These are phyloP conservation scores for Globisporangium acanthophoron DNA, from an alignment of 352 stramenopile species.

Conservation along the genomic window DNA sequence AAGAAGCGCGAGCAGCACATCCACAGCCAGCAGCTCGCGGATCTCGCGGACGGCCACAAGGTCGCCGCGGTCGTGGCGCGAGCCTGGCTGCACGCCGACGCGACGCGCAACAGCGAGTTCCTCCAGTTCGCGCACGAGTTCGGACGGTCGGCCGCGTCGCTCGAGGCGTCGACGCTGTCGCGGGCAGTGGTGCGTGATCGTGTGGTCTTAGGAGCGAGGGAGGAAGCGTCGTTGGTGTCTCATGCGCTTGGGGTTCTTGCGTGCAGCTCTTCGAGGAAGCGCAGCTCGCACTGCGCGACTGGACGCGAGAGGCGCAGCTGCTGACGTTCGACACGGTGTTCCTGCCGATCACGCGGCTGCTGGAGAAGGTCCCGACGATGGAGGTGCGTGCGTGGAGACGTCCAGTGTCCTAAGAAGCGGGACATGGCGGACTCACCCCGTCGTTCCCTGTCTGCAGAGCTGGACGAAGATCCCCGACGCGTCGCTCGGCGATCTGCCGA, in stretches of 20 bases:
- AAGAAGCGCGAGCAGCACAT: slow-evolving; percentile 23
- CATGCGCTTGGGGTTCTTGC: neutral
- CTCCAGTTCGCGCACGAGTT: slow-evolving; percentile 47
- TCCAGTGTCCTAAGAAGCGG: too few species aligned
- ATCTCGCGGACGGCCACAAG: slow-evolving; percentile 34
- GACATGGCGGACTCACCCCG: neutral
- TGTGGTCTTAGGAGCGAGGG: neutral
- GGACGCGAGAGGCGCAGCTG: slow-evolving; percentile 50
- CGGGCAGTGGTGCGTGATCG: slow-evolving; percentile 8
- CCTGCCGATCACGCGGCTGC: slow-evolving; percentile 41
- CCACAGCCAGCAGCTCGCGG: slow-evolving; percentile 16
- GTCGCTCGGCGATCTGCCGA: slow-evolving; percentile 49
- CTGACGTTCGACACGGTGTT: slow-evolving; percentile 78
- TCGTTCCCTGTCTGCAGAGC: slow-evolving; percentile 17
- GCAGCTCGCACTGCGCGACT: slow-evolving; percentile 33
- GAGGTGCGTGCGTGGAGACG: slow-evolving; percentile 19
- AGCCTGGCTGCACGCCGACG: slow-evolving; percentile 47
- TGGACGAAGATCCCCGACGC: slow-evolving; percentile 46
- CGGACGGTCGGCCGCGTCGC: neutral
- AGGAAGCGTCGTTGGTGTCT: too few species aligned
- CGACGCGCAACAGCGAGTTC: slow-evolving; percentile 33
- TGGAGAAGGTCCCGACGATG: slow-evolving; percentile 42
- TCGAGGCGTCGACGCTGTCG: slow-evolving; percentile 14
- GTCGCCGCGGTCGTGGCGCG: slow-evolving; percentile 32
- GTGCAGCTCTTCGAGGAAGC: slow-evolving; percentile 42